A percentile compares a stretch with the other conserved stretches of the same genome.
Conservation (phyloP, 164 flowering plant genomes). For the Macadamia integrifolia region DNA sequence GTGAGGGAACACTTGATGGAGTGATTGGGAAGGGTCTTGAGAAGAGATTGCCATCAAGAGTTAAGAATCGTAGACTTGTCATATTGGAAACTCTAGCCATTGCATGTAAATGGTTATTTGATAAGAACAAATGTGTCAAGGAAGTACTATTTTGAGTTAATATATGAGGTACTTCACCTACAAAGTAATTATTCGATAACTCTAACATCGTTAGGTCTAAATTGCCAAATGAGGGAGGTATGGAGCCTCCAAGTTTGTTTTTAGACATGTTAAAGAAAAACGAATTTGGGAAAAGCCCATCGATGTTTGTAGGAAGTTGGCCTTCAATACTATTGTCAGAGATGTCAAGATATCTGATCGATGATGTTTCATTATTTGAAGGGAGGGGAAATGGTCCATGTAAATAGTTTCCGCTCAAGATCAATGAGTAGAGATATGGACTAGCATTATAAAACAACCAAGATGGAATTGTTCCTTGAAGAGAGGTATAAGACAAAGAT, state of each 20-base stretch:
- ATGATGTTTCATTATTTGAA: not conserved
- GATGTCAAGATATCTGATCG: not conserved
- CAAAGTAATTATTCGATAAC: too few species aligned
- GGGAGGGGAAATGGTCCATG: not conserved
- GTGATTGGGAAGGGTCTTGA: not conserved
- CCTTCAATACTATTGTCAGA: constrained; percentile 7
- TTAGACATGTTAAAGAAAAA: too few species aligned
- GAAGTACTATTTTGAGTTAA: too few species aligned
- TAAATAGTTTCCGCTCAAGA: not conserved
- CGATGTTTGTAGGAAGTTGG: constrained; percentile 1
- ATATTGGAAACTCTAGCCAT: too few species aligned
- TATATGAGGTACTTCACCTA: too few species aligned
- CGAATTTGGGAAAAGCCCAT: not conserved
- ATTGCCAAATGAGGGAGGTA: too few species aligned
- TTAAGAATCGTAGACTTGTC: too few species aligned
- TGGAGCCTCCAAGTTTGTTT: too few species aligned
- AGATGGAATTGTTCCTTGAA: not conserved
- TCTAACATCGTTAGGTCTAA: too few species aligned
- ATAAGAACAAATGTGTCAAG: too few species aligned
- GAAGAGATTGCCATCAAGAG: constrained; percentile 1
- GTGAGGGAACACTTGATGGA: not conserved
- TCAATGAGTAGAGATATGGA: not conserved
- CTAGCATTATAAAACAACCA: constrained; percentile 1
- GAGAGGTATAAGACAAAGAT: not conserved
- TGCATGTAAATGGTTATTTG: too few species aligned